Evolutionary conservation across 805 yeast species (phyloP).

Genomic region (Peterozyma xylosa): DNA sequence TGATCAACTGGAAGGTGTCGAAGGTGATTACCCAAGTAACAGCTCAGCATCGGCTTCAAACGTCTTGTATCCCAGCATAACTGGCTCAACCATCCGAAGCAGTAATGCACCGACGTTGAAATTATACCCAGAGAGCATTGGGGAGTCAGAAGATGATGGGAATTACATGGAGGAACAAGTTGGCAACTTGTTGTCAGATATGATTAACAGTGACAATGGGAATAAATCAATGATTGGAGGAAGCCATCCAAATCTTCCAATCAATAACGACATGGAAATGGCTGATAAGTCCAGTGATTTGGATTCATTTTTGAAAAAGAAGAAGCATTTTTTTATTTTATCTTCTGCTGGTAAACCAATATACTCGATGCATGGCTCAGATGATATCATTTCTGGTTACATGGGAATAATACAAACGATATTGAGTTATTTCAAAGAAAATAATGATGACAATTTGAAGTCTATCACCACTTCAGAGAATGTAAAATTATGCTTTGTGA

Average conservation of each 20-base stretch:
- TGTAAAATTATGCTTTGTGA: conserved; percentile 48
- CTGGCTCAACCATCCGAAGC: background rate
- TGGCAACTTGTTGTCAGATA: conserved; percentile 5
- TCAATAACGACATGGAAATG: conserved; percentile 10
- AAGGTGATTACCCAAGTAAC: background rate
- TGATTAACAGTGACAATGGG: conserved; percentile 4
- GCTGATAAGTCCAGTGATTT: conserved; percentile 20
- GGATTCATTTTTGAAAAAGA: conserved; percentile 23
- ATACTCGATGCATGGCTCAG: conserved; percentile 69
- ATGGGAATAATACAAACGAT: conserved; percentile 80
- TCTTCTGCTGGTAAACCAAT: conserved; percentile 88
- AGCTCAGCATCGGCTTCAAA: conserved; percentile 1
- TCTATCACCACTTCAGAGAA: conserved; percentile 42
- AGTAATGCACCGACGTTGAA: conserved; percentile 21
- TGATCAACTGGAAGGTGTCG: background rate
- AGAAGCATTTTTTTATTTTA: conserved; percentile 70
- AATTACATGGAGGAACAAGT: conserved; percentile 10
- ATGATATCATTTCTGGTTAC: conserved; percentile 58
- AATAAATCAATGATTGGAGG: conserved; percentile 4
- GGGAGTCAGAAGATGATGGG: conserved; percentile 12
- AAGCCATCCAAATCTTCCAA: background rate
- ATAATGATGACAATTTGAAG: conserved; percentile 29
- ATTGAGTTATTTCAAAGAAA: conserved; percentile 56
- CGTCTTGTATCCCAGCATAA: no score
- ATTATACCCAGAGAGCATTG: conserved; percentile 16